phyloP scores from a whole-genome alignment of 140 eudicot species.

The Erigeron philadelphicus region DNA sequence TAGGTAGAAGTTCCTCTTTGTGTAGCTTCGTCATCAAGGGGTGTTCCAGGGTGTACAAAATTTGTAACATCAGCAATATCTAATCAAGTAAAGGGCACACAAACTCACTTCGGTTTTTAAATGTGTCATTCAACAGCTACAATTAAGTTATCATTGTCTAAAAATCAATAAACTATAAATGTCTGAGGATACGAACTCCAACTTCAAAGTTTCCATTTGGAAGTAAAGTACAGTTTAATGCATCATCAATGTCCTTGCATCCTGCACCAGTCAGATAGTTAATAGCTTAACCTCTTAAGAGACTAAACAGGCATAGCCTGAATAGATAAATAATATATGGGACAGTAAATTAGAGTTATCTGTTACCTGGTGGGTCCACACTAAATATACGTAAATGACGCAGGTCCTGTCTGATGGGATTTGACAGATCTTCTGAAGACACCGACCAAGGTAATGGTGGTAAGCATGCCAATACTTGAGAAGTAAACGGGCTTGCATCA shows the following conservation, averaged over 20 bases:
- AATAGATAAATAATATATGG: neutral
- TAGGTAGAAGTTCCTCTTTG: conserved; percentile 97
- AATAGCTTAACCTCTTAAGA: conserved; percentile 10
- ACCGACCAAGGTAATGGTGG: conserved; percentile 98
- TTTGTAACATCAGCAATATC: conserved; percentile 99
- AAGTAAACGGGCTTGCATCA: conserved; percentile 81
- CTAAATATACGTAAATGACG: conserved; percentile 85
- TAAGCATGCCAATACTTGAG: conserved; percentile 88
- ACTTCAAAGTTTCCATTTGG: conserved; percentile 91
- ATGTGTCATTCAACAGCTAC: neutral
- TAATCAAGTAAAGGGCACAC: conserved; percentile 41
- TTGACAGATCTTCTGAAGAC: conserved; percentile 67
- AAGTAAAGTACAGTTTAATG: conserved; percentile 79
- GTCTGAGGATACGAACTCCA: conserved; percentile 87
- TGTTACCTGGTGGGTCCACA: conserved; percentile 93
- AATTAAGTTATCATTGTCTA: neutral
- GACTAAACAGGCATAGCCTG: neutral
- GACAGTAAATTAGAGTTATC: neutral
- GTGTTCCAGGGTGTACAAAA: conserved; percentile 91
- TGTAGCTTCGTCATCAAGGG: conserved; percentile 88
- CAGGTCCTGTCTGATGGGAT: conserved; percentile 84
- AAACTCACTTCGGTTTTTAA: neutral
- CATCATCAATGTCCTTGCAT: conserved; percentile 98
- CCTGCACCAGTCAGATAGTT: conserved; percentile 47
- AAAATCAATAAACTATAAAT: conserved; percentile 5